Conservation (phyloP, 2,329 filamentous ascomycete species). For the Coniochaeta sp. region DNA sequence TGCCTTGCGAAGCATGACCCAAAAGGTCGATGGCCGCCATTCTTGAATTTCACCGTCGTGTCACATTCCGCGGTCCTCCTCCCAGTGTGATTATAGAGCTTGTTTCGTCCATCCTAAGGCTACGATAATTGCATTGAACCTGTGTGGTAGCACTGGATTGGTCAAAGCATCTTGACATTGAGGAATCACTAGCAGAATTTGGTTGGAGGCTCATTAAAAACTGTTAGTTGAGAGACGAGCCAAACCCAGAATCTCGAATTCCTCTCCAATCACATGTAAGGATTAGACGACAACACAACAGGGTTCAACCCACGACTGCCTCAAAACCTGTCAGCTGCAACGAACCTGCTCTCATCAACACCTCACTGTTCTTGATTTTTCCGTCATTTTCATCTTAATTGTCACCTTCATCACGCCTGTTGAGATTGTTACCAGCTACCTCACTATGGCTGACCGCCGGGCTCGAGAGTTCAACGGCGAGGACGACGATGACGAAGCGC, state of each 20-base stretch:
- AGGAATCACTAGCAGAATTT: background rate
- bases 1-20: background rate
- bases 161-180: background rate
- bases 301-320: background rate
- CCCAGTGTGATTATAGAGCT: background rate
- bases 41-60: background rate
- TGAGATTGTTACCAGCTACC: background rate
- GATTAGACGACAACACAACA: background rate
- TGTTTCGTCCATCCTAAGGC: background rate
- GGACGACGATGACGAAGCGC: constrained; percentile 49
- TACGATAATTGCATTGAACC: background rate
- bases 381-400: background rate
- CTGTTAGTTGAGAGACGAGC: background rate
- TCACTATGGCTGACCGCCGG: constrained; percentile 13
- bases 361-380: background rate
- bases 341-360: background rate
- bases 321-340: background rate
- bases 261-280: background rate
- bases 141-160: background rate
- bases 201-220: background rate
- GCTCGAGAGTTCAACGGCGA: constrained; percentile 21
- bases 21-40: background rate
- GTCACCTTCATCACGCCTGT: background rate
- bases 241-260: background rate
- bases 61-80: background rate